Base-by-base conservation (phyloP, 306 rosid genomes). In the Cucumis cinereus region DNA sequence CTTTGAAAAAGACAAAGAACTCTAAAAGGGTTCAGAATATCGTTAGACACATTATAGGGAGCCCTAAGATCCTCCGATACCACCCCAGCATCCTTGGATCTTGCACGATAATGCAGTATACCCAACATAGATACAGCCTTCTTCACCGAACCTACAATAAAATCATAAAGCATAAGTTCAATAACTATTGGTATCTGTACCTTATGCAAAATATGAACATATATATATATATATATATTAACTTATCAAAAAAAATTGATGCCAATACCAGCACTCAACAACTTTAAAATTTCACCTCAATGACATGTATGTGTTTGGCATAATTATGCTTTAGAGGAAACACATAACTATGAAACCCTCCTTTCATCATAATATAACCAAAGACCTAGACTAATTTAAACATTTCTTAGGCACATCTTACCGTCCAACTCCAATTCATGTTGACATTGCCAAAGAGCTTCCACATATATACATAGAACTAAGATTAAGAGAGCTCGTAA, bases 101-200 rank as follows among this genome's bases (percentile, higher is more conserved):
- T 87, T 60, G 89, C 81, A 75, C 83, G 82, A 75, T 90, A 93
- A 79, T 94, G 97, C 23, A 77, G 6, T 72, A 90, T 86, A 56
- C 41, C 86, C 78, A 87, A 73, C 16, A 54, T 26, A 49, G 86
- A 33, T 22, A 62, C 75, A 61, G 84, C 84, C 83, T 85, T 86
- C 87, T 91, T 94, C 82, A 94, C 90, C 4, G 83, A 43, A 82
- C 94, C 98, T 94, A 89, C 67, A 69, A 81, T 62, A 77, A 10
- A 50, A 40, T 52, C 45, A 56, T 26, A 79, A 60, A 70, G 24
- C 8, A 22, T 10, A 43, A 4, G 24, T 36, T 35, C 30, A 47
- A 43, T 47, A 47, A 16, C 54, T 7, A 70, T 70, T 70, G 41
- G 26, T 47, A 4, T 70, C 71, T 5, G 8, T 17, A 50, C 55